Base-by-base conservation (phyloP, 192 early-diverging fungal genomes). In the Kappamyces sp. region DNA sequence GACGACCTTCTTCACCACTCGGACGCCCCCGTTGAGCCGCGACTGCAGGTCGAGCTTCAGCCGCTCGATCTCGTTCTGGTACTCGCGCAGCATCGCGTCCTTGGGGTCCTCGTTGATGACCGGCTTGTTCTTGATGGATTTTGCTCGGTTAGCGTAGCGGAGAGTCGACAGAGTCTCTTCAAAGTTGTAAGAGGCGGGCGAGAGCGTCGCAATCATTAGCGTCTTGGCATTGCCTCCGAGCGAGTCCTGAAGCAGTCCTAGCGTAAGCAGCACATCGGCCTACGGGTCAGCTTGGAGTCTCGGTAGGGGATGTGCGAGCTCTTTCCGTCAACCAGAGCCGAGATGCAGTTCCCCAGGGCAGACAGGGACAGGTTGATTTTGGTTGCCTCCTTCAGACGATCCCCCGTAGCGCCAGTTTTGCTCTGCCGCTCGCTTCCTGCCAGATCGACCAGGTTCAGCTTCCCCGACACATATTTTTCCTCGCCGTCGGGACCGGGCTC, bases 51-150 rank as follows among this genome's bases (percentile, higher is more conserved):
- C 73, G 61, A 67, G 55, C 40, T 73, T 68, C 15, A 85, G 65
- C 59, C 73, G 61, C 47, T 78, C 65, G 54, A 85, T 85, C 65
- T 85, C 83, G 43, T 79, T 74, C 53, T 80, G 80, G 59, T 78
- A 83, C 66, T 85, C 74, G n/a, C 79, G 69, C 23, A 85, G 76
- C 76, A 85, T 76, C 9, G 83, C 83, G 57, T 79, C 72, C 62
- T 84, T 85, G 7, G 83, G 83, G 58, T 84, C 81, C 58, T 85
- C 83, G 60, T 85, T 85, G 62, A 85, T 66, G 43, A 71, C 77
- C 39, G 83, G 81, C 60, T 81, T 79, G 55, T 84, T 85, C 64
- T 84, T 85, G 71, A 85, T 85, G 63, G 68, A 72, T 67, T 85
- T 85, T 13, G 83, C 80, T 6, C 83, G 52, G 64, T 85, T 84